Percentiles rank a stretch among this genome's conserved stretches.
Evolutionary conservation across 2,329 filamentous ascomycete species (phyloP).

Genomic region (Aureobasidium subglaciale): DNA sequence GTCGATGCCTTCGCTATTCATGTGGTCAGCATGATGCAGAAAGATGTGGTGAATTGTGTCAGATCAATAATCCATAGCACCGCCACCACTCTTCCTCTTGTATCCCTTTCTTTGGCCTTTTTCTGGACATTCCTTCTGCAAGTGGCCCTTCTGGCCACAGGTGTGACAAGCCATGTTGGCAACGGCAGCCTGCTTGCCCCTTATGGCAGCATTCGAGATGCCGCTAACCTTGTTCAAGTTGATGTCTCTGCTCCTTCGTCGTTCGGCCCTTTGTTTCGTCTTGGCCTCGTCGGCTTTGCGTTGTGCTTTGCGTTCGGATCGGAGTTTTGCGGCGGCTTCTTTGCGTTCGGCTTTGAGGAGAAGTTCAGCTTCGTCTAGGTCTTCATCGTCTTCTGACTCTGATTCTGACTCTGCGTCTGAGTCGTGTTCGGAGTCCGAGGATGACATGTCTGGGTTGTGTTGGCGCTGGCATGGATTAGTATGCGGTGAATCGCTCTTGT

Average conservation of each 20-base stretch:
- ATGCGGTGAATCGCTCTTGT: neutral
- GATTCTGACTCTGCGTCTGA: constrained; percentile 28
- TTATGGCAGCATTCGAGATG: constrained; percentile 46
- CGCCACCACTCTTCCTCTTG: constrained; percentile 2
- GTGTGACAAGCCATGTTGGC: constrained; percentile 47
- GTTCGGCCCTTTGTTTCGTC: constrained; percentile 48
- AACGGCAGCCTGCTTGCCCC: constrained; percentile 26
- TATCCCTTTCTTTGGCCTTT: neutral
- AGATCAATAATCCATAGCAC: neutral
- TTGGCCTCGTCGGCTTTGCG: constrained; percentile 44
- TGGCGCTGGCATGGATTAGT: constrained; percentile 28
- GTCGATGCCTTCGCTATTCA: no score
- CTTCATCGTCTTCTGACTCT: constrained; percentile 25
- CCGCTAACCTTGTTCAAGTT: constrained; percentile 51
- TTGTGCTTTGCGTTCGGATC: constrained; percentile 39
- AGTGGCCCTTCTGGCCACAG: constrained; percentile 58
- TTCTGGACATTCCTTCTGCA: constrained; percentile 48
- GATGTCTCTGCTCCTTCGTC: constrained; percentile 58
- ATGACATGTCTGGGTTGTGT: constrained; percentile 30
- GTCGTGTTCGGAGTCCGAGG: constrained; percentile 26
- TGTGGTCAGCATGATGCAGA: no score
- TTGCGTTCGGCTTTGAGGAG: constrained; percentile 41
- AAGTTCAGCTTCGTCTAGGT: constrained; percentile 30
- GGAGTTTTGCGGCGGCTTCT: constrained; percentile 37
- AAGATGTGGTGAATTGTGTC: neutral